Evolutionary conservation across 2,329 filamentous ascomycete species (phyloP).

Genomic region (Diaporthe aspalathi): DNA sequence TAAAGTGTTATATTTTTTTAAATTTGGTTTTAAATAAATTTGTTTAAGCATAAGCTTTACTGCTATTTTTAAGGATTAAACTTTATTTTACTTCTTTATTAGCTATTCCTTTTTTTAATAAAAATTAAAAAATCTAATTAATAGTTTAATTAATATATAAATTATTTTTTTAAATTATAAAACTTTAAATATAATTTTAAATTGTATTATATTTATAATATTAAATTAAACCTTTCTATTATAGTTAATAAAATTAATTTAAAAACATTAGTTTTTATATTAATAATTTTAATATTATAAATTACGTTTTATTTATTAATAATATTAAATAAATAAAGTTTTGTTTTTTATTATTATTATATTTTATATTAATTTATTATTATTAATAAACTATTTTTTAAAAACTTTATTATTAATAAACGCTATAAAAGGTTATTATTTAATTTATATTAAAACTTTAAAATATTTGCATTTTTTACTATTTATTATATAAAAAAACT

Average conservation of each 20-base stretch:
- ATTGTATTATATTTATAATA: too few species aligned
- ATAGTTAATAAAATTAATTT: too few species aligned
- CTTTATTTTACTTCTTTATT: neutral
- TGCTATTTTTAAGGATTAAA: neutral
- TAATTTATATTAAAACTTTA: too few species aligned
- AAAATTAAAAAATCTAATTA: neutral
- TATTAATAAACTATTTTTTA: neutral
- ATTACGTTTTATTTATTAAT: neutral
- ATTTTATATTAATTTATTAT: neutral
- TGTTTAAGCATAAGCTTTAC: neutral
- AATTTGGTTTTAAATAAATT: neutral
- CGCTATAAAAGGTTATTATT: too few species aligned
- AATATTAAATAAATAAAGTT: neutral
- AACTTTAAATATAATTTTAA: too few species aligned
- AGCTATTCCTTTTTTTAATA: neutral
- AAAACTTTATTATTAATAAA: too few species aligned
- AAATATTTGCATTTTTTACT: too few species aligned
- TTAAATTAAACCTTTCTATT: too few species aligned
- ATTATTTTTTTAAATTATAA: too few species aligned
- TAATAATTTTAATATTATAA: neutral
- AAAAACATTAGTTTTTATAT: neutral
- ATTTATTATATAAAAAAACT: too few species aligned
- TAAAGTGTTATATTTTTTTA: neutral
- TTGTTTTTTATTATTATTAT: neutral
- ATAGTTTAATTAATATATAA: too few species aligned